Base-by-base conservation (phyloP, 2,329 filamentous ascomycete genomes). In the Phyllosticta citrichinensis region DNA sequence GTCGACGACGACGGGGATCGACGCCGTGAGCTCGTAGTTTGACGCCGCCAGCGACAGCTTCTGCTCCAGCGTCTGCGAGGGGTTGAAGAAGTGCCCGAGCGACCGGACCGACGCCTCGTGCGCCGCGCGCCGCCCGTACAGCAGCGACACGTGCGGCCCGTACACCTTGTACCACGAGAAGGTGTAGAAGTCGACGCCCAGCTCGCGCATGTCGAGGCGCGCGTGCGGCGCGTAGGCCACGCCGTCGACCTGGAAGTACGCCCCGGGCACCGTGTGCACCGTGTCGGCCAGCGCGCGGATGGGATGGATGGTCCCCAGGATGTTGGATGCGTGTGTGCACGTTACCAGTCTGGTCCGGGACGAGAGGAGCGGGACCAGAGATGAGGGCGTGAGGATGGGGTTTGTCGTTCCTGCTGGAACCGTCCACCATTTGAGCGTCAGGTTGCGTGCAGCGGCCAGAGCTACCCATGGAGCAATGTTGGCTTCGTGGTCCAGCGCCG, bases 81-180 rank as follows among this genome's bases (percentile, higher is more conserved):
- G 72, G 66, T 88, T 89, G 77, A 91, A 91, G 74, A 81, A 89
- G 68, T 90, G 87, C 0, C 82, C 81, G 0, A 86, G 71, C 0
- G 83, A 82, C 4, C 74, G 74, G 60, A 91, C 76, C 55, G 79
- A 71, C 17, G 79, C 68, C 25, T 55, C n/a, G 63, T 87, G 83
- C 0, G 83, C 84, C 0, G 72, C 68, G 4, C 76, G 76, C 24
- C 83, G 83, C 5, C 82, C 87, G 68, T 90, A 93, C 1, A 93
- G 75, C 64, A 87, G 81, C 0, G 87, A 80, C 1, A 91, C 79
- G 66, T 92, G 89, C 0, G 89, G 88, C 0, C 88, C 89, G 68
- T 88, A 92, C 1, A 78, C 77, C 71, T 93, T 93, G 74, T 92
- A 92, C 88, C 88, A 92, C 0, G 81, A 86, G 69, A 92, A 90